Base-by-base conservation (phyloP, 371 early-diverging fungal genomes). In the Sporodiniella umbellata region DNA sequence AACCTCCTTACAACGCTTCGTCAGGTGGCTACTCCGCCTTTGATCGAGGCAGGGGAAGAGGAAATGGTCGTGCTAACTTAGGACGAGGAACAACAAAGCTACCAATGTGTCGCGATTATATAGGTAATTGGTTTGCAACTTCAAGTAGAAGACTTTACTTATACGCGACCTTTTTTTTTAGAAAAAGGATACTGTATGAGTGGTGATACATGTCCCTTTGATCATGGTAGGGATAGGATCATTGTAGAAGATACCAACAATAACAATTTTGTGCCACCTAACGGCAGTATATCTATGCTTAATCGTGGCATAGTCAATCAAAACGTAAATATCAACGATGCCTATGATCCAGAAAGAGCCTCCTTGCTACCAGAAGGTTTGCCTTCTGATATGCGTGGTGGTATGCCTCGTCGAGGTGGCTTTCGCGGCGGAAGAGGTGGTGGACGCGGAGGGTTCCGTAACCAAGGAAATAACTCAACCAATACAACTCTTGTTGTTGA, bases 111-210 rank as follows among this genome's bases (percentile, higher is more conserved):
- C 79, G 83, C 38, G 89, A 88, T 48, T 89, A 86, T 62, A 85
- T 86, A 68, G 87, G 89, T 88, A 76, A 46, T 26, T n/a, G n/a
- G n/a, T n/a, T n/a, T n/a, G n/a, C n/a, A n/a, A n/a, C n/a, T n/a
- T n/a, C n/a, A n/a, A n/a, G n/a, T n/a, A n/a, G n/a, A n/a, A n/a
- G n/a, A n/a, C n/a, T n/a, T n/a, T n/a, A n/a, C n/a, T n/a, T n/a
- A n/a, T n/a, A n/a, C n/a, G n/a, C n/a, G n/a, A n/a, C n/a, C n/a
- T n/a, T n/a, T n/a, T n/a, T n/a, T n/a, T 30, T 28, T 33, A 66
- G 59, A 89, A 53, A 80, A 82, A 49, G 93, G 93, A 31, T 87
- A 70, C 50, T 93, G 93, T 60, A 73, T 86, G 71, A 85, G 90
- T 25, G 93, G 92, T 8, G 88, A 91, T 38, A 64, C 76, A 53